Evolutionary conservation across 2,329 filamentous ascomycete genomes (phyloP).

Genomic region (Colletotrichum chlorophyti): DNA sequence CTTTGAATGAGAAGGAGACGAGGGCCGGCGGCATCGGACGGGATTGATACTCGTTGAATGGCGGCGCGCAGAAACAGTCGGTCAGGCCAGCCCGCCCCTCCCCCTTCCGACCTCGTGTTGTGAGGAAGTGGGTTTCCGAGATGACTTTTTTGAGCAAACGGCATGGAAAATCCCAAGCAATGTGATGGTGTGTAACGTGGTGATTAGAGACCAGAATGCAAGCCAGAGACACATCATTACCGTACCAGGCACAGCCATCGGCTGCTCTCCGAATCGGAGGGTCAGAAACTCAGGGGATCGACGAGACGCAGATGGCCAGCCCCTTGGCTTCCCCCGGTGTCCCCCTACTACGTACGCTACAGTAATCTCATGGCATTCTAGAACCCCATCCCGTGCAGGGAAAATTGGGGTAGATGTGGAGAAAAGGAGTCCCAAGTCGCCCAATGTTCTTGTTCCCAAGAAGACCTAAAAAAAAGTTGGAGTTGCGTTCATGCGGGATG

Average conservation of each 20-base stretch:
- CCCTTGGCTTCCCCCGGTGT: background rate
- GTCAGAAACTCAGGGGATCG: background rate
- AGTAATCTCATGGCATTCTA: conserved; percentile 15
- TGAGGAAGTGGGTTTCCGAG: background rate
- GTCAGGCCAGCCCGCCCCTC: conserved; percentile 6
- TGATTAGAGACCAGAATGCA: background rate
- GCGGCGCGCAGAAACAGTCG: background rate
- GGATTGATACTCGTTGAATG: background rate
- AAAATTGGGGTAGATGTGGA: conserved; percentile 18
- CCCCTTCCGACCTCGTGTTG: conserved; percentile 14
- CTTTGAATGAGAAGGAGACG: background rate
- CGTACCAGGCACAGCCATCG: background rate
- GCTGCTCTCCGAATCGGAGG: conserved; percentile 9
- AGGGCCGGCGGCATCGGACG: background rate
- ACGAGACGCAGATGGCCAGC: background rate
- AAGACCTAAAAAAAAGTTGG: conserved; percentile 4
- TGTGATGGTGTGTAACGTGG: conserved; percentile 5
- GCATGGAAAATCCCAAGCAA: conserved; percentile 7
- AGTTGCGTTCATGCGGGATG: background rate
- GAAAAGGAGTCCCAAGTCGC: background rate
- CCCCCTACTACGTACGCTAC: too few species aligned
- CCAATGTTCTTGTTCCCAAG: conserved; percentile 11
- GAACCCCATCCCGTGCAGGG: conserved; percentile 12
- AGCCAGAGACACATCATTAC: background rate
- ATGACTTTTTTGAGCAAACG: background rate